Conservation (phyloP, 2,329 filamentous ascomycete genomes). For the Waltergamsia citrina region DNA sequence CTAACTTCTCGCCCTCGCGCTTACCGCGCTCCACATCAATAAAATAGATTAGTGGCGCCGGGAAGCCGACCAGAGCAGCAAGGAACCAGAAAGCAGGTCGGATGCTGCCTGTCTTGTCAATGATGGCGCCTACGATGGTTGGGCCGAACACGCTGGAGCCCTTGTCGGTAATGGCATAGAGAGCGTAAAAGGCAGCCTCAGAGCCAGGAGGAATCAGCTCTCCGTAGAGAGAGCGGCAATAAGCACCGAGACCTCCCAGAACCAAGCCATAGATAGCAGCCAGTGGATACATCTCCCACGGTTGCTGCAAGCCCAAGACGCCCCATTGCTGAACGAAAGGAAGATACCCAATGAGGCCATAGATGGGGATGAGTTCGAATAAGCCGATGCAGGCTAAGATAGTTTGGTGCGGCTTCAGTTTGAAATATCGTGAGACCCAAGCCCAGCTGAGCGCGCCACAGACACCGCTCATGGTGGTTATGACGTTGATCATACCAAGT, state of each 20-base stretch:
- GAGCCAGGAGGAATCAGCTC: conserved; percentile 91
- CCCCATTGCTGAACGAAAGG: conserved; percentile 68
- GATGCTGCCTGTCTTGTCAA: conserved; percentile 73
- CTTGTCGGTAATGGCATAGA: conserved; percentile 97
- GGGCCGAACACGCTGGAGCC: conserved; percentile 90
- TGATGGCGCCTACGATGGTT: conserved; percentile 86
- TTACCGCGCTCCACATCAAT: conserved; percentile 78
- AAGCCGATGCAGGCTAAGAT: conserved; percentile 85
- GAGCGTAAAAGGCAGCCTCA: conserved; percentile 90
- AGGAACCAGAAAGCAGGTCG: conserved; percentile 89
- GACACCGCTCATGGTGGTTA: conserved; percentile 76
- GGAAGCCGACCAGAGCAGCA: conserved; percentile 71
- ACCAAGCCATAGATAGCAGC: conserved; percentile 89
- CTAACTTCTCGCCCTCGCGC: conserved; percentile 55
- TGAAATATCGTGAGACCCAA: conserved; percentile 59
- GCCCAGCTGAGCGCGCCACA: conserved; percentile 87
- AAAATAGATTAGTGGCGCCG: conserved; percentile 74
- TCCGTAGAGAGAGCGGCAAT: conserved; percentile 86
- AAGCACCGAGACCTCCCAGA: conserved; percentile 82
- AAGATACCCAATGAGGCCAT: conserved; percentile 81
- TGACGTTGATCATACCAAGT: conserved; percentile 86
- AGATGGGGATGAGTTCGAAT: conserved; percentile 88
- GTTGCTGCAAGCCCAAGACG: conserved; percentile 77
- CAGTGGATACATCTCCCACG: conserved; percentile 94
- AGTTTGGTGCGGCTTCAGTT: conserved; percentile 71